Percentiles rank a stretch among this genome's conserved stretches.
Evolutionary conservation across 768 basidiomycete species (phyloP).

Genomic region (Auricularia cornea): DNA sequence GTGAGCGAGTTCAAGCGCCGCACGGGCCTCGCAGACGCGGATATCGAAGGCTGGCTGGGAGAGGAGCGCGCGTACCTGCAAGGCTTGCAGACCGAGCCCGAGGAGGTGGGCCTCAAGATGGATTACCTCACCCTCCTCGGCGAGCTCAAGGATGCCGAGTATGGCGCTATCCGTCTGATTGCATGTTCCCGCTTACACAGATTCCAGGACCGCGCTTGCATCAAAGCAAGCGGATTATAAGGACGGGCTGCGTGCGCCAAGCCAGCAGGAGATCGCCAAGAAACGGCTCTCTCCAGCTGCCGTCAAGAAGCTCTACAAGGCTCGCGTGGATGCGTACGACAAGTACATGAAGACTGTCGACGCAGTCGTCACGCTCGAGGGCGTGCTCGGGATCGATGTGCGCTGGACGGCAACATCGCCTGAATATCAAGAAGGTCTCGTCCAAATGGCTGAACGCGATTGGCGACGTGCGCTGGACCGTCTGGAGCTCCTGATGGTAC

Average conservation of each 20-base stretch:
- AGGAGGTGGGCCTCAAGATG: background rate
- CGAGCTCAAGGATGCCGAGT: constrained; percentile 1
- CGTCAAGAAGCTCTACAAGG: background rate
- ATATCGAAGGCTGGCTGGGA: background rate
- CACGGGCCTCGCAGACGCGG: background rate
- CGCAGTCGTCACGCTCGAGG: background rate
- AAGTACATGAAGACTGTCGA: background rate
- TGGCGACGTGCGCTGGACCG: background rate
- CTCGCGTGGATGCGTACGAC: background rate
- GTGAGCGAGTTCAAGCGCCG: background rate
- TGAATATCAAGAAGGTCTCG: background rate
- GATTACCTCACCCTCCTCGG: constrained; percentile 1
- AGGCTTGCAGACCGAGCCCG: constrained; percentile 1
- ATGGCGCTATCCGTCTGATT: background rate
- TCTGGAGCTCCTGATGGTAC: background rate
- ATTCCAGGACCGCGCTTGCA: background rate
- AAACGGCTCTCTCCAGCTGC: background rate
- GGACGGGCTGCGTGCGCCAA: background rate
- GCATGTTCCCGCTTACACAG: background rate
- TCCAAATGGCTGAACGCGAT: background rate
- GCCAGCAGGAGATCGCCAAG: background rate
- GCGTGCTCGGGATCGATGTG: background rate
- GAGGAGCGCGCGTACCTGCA: constrained; percentile 1
- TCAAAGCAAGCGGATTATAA: too few species aligned
- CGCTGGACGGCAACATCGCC: background rate